phyloP scores from a whole-genome alignment of 2,329 filamentous ascomycete species.

The Colletotrichum sansevieriae region DNA sequence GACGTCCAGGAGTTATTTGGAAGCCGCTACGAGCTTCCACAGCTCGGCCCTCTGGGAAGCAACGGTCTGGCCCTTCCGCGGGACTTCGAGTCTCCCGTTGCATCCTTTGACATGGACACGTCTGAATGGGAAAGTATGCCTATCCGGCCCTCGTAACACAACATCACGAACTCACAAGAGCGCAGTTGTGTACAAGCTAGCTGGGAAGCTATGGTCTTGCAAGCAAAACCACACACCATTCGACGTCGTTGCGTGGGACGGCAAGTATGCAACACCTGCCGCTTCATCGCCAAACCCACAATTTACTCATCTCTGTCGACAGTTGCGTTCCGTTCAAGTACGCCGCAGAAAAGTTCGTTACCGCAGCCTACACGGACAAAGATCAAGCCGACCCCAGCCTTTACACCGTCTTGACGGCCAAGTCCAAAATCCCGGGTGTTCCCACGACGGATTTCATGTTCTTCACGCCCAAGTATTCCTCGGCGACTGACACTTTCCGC shows the following conservation, averaged over 20 bases:
- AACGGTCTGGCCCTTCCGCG: conserved; percentile 74
- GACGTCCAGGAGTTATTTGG: conserved; percentile 75
- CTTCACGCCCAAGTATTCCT: conserved; percentile 73
- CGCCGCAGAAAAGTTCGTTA: conserved; percentile 66
- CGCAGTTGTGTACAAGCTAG: conserved; percentile 68
- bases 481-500: conserved; percentile 68
- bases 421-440: conserved; percentile 64
- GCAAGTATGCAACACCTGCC: conserved; percentile 66
- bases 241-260: conserved; percentile 77
- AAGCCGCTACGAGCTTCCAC: conserved; percentile 72
- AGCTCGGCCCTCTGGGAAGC: conserved; percentile 74
- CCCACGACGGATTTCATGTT: conserved; percentile 72
- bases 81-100: conserved; percentile 73
- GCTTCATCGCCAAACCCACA: background rate
- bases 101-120: conserved; percentile 58
- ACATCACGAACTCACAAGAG: conserved; percentile 14
- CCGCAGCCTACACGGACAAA: conserved; percentile 67
- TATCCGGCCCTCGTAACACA: background rate
- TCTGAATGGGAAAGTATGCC: conserved; percentile 44
- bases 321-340: conserved; percentile 59
- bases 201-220: conserved; percentile 69
- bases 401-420: conserved; percentile 71
- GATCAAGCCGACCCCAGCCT: conserved; percentile 75
- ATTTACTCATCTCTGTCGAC: background rate
- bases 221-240: conserved; percentile 73